phyloP scores from a whole-genome alignment of 495 filamentous ascomycete genomes.

The Penicillium antarcticum region DNA sequence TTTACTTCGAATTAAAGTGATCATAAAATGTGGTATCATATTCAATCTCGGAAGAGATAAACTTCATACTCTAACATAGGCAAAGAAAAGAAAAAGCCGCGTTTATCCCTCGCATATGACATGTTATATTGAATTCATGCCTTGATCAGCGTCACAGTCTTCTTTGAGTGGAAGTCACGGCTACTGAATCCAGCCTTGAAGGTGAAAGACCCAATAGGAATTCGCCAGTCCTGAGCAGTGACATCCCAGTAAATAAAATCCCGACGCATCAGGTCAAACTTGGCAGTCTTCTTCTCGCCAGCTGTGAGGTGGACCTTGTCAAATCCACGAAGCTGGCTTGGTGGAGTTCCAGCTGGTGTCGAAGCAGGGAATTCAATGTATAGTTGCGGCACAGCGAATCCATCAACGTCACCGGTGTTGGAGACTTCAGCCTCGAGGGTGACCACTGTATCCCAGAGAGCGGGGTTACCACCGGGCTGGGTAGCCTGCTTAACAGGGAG shows the following conservation, averaged over 20 bases:
- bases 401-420: constrained; percentile 51
- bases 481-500: no score
- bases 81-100: no score
- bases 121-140: no score
- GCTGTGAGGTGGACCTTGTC: constrained; percentile 62
- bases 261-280: constrained; percentile 62
- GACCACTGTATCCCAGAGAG: constrained; percentile 54
- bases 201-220: constrained; percentile 39
- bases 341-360: constrained; percentile 12
- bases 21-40: no score
- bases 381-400: constrained; percentile 58
- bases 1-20: no score
- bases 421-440: constrained; percentile 46
- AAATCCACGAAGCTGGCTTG: constrained; percentile 62
- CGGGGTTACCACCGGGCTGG: constrained; percentile 47
- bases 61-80: no score
- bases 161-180: constrained; percentile 12
- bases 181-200: constrained; percentile 24
- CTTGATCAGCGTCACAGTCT: no score
- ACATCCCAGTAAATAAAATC: constrained; percentile 78
- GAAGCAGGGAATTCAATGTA: constrained; percentile 55
- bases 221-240: constrained; percentile 68
- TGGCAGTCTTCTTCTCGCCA: constrained; percentile 53
- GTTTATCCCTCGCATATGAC: no score
- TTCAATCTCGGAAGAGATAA: no score